Base-by-base conservation (phyloP, 805 yeast species). In the Starmerella bacillaris region DNA sequence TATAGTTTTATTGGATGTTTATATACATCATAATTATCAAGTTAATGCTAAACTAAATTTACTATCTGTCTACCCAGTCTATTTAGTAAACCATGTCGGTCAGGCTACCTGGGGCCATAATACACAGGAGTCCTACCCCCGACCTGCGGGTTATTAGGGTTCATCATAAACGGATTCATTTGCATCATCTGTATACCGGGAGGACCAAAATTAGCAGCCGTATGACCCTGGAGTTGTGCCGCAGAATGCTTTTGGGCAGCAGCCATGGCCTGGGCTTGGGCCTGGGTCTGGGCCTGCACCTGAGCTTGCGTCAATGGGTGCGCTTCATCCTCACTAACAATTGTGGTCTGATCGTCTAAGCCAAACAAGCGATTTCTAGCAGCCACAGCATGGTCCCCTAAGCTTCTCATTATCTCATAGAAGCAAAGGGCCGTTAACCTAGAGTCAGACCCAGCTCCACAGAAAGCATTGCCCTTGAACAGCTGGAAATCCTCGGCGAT, bases 391-490 rank as follows among this genome's bases (percentile, higher is more conserved):
- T 45, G 41, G 28, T 55, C 58, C 27, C 60, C 59, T 8, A 51
- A 41, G 30, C 46, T 47, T 21, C 59, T 51, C 36, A 53, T 45
- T 33, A 62, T 42, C 34, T 64, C 67, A 40, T 63, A 63, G 42
- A 61, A 63, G 36, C 65, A 59, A 24, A 55, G 49, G 22, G 55
- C 54, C 2, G 67, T 56, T 6, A 64, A 50, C 35, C 62, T 44
- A 11, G 67, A 54, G 36, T 63, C 68, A 21, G 57, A 51, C 12
- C 68, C 68, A 2, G 68, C 65, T 29, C 59, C 60, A 33, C 57
- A 54, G 31, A 55, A 51, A 9, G 58, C 58, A 14, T 49, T 45
- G 32, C 51, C 49, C 16, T 57, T 31, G 30, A 60, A 49, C 26
- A 58, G 53, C 28, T 47, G 50, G 37, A 63, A 51, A 26, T 63